Conservation (phyloP, 169 alveolate species). For the Plasmodium yoelii region DNA sequence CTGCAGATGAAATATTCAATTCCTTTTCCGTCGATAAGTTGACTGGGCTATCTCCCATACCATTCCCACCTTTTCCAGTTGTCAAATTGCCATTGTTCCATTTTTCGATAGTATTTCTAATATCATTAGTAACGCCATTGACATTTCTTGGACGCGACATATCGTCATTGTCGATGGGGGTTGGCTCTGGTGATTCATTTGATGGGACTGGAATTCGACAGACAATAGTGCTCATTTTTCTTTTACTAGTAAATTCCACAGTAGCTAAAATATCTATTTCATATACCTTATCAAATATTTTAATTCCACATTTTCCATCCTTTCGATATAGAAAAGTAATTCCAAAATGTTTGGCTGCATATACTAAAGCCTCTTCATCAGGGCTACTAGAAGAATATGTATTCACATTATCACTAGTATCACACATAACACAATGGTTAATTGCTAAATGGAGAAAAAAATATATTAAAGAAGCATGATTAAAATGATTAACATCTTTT, state of each 20-base stretch:
- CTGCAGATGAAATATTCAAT: too few species aligned
- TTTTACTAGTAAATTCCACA: conserved; percentile 85
- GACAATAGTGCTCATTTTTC: conserved; percentile 86
- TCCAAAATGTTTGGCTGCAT: conserved; percentile 85
- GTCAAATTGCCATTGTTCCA: too few species aligned
- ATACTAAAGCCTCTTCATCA: conserved; percentile 84
- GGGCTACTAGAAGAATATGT: conserved; percentile 83
- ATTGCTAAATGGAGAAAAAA: conserved; percentile 83
- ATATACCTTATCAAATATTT: conserved; percentile 82
- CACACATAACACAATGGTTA: conserved; percentile 83
- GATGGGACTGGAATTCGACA: conserved; percentile 79
- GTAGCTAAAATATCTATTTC: conserved; percentile 84
- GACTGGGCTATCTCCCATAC: conserved; percentile 4
- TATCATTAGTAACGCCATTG: too few species aligned
- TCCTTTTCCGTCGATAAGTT: neutral
- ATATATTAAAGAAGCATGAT: conserved; percentile 80
- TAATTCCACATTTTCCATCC: conserved; percentile 80
- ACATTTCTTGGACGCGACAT: too few species aligned
- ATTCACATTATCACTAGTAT: conserved; percentile 44
- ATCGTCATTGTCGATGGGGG: too few species aligned
- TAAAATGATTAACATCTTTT: conserved; percentile 78
- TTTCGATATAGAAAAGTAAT: conserved; percentile 81
- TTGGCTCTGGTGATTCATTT: too few species aligned
- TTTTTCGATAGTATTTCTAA: too few species aligned
- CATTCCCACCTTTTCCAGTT: neutral